Evolutionary conservation across 1,284 basidiomycete genomes (phyloP), one percentile per base, ranked within the genome.

Genomic region (Rhodofomes roseus): DNA sequence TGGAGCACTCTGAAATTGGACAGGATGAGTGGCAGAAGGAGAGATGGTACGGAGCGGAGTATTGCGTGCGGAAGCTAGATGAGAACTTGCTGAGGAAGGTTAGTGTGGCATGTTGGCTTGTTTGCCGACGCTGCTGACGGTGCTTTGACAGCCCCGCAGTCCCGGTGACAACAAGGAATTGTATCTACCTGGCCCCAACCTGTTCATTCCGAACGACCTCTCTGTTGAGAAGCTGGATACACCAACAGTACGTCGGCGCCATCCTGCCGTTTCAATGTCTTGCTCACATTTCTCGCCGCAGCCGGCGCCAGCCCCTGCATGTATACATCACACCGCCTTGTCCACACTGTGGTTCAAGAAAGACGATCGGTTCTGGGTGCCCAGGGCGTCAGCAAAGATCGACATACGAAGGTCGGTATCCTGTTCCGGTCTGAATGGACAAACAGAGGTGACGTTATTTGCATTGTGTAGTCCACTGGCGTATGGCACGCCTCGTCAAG

Each of bases 1-100:
- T 76, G 65, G 55, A 60, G 2, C 70, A 73, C 52, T 52, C 57
- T 9, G 66, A 72, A 57, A 60, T 81, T 72, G 61, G 76, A 72
- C 65, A 70, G 71, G 70, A 71, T 69, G 63, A 62, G 18, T 85
- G 80, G 69, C 76, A 77, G 56, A 66, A 72, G 60, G 80, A 77
- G 63, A 80, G 81, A 66, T 77, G 80, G 69, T 86, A 86, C 63
- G 80, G 79, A 5, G 85, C 83, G 1, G 76, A 81, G 67, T 86
- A 84, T 68, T 70, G 72, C 29, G 73, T 79, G 37, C 70, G 75
- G 52, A 72, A 69, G 57, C 70, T 83, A 12, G 69, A 74, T 4
- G 69, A 78, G 31, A 73, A 74, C 36, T 74, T 85, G 56, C 55
- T 83, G 11, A 63, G 74, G 54, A 72, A 78, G 69, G 81, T 80